Base-by-base conservation (phyloP, 148 eudicot species). In the Cornus florida region DNA sequence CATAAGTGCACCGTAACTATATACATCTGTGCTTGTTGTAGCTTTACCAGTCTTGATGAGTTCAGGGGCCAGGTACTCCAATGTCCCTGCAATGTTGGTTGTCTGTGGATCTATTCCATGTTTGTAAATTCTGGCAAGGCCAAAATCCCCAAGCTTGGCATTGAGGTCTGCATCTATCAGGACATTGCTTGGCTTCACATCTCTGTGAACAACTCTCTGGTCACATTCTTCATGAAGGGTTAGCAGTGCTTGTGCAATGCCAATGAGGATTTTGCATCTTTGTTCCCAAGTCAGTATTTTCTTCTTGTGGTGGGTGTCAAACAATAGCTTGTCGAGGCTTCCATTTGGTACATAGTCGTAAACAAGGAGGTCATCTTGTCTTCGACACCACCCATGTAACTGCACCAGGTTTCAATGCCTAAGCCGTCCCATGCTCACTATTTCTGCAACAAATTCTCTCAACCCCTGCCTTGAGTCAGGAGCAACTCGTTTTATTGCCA, bases 311-410 rank as follows among this genome's bases (percentile, higher is more conserved):
- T 57, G 48, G 22, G 62, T n/a, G 38, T 60, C 12, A 4, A 17
- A 24, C 35, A 78, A 16, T 70, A 78, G 69, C 11, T 78, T 71
- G 74, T 78, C 81, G 0, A 70, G 81, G 48, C 81, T 78, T 78
- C 81, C 81, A 71, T 78, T 70, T 78, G 75, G 81, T 35, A 78
- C 57, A 16, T 78, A 78, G 32, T 78, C 75, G 46, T 78, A 78
- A 59, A 78, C 75, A 20, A 70, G 80, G 75, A 56, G 75, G 69
- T 78, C 69, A 9, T 70, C 80, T 57, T 71, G 74, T 71, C 59
- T 78, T 60, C 80, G 46, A 24, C 75, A 78, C 80, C 75, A 77
- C 16, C 79, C 79, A 33, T 78, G 80, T 38, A 78, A 39, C 31
- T 78, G 68, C 6, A 70, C 80, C 11, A 79, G 76, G 67, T 79